These are phyloP conservation scores for Fusarium kyushuense DNA, from an alignment of 2,329 filamentous ascomycete genomes.

Conservation along the genomic window DNA sequence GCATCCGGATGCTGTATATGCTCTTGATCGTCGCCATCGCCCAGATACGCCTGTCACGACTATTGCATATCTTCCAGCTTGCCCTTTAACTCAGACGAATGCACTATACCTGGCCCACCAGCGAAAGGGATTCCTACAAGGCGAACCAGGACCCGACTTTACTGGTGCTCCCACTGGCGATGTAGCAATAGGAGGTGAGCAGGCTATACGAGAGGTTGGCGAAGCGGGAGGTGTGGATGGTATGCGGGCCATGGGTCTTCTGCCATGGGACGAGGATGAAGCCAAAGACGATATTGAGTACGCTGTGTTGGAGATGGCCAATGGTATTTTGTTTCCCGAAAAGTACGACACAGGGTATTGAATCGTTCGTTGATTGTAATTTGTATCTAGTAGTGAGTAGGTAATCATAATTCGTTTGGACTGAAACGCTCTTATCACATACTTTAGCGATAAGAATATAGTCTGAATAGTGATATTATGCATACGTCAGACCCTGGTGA, in stretches of 20 bases:
- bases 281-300: constrained; percentile 51
- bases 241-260: constrained; percentile 56
- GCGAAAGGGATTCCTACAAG: constrained; percentile 57
- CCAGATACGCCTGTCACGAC: constrained; percentile 45
- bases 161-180: constrained; percentile 52
- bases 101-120: constrained; percentile 58
- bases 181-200: constrained; percentile 51
- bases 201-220: constrained; percentile 55
- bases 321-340: constrained; percentile 58
- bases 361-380: neutral
- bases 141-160: constrained; percentile 58
- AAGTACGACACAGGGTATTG: constrained; percentile 49
- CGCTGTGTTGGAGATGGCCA: constrained; percentile 54
- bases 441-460: neutral
- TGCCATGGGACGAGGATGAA: constrained; percentile 57
- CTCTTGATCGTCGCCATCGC: constrained; percentile 67
- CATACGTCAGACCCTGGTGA: neutral
- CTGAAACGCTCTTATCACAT: neutral
- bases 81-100: constrained; percentile 58
- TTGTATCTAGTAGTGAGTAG: neutral
- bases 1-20: constrained; percentile 78
- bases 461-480: constrained; percentile 7
- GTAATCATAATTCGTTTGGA: neutral
- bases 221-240: constrained; percentile 57
- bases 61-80: constrained; percentile 57